Evolutionary conservation across 2,329 filamentous ascomycete species (phyloP), one percentile per base, ranked within the genome.

Genomic region (Alternaria brassicae): DNA sequence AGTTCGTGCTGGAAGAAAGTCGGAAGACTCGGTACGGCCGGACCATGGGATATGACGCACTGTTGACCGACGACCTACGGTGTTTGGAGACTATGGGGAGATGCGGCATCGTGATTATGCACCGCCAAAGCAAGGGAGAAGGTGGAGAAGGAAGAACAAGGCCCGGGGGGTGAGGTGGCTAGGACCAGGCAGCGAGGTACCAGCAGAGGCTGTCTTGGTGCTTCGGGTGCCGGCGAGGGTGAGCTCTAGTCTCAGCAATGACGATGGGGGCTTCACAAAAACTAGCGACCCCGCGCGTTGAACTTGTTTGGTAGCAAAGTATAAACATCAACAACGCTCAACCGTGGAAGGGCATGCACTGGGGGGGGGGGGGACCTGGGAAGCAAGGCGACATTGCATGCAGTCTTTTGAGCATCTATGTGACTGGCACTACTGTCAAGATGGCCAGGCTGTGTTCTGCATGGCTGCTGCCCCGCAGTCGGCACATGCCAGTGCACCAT

Each of bases 51-150:
- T 37, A 56, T 66, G 61, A 74, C 72, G 67, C 63, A 74, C 72
- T 72, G 41, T 66, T 70, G 58, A 72, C 63, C 61, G 69, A 72
- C 55, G 64, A 61, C 61, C 66, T 61, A 40, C 66, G 69, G 59
- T 66, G 57, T 44, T 72, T 69, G 42, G 66, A 65, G 47, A 68
- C 69, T 52, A 57, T 57, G 48, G 68, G 69, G 39, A 72, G 17
- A 48, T 72, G 69, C 53, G 69, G 69, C 81, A 84, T 83, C 63
- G 58, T 66, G 51, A 4, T n/a, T 23, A 25, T 34, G 15, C 13
- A 48, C 39, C 19, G 45, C 34, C 36, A 34, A 42, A 45, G 9
- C 17, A 17, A 48, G 21, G 28, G 39, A 15, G 27, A 7, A 25
- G n/a, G 36, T 36, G 40, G 41, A 32, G 12, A 25, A 5, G 23